A percentile compares a stretch with the other conserved stretches of the same genome.
Evolutionary conservation across 129 eudicot genomes (phyloP).

Genomic region (sunflower (Helianthus annuus)): HanXRQr2.0-SUNRISE NC_035440.2:44081547-44082046

Average conservation of each 20-base stretch:
- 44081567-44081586: slow-evolving; percentile 1
- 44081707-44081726: background rate
- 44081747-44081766: slow-evolving; percentile 17
- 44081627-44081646: too few relatives aligned
- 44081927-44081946: too few relatives aligned
- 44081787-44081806: slow-evolving; percentile 24
- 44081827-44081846: background rate
- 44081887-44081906: too few relatives aligned
- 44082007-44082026: too few relatives aligned
- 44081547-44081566: slow-evolving; percentile 17
- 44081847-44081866: background rate
- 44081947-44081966: too few relatives aligned
- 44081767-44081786: background rate
- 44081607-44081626: background rate
- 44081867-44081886: background rate
- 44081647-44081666: background rate
- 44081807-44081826: background rate
- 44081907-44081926: too few relatives aligned
- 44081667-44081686: background rate
- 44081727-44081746: background rate
- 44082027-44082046: too few relatives aligned
- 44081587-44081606: slow-evolving; percentile 2
- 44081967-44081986: too few relatives aligned
- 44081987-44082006: too few relatives aligned
- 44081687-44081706: background rate